These are phyloP conservation scores for Purpureocillium lavendulum DNA, from an alignment of 2,329 filamentous ascomycete species.

Conservation along the genomic window DNA sequence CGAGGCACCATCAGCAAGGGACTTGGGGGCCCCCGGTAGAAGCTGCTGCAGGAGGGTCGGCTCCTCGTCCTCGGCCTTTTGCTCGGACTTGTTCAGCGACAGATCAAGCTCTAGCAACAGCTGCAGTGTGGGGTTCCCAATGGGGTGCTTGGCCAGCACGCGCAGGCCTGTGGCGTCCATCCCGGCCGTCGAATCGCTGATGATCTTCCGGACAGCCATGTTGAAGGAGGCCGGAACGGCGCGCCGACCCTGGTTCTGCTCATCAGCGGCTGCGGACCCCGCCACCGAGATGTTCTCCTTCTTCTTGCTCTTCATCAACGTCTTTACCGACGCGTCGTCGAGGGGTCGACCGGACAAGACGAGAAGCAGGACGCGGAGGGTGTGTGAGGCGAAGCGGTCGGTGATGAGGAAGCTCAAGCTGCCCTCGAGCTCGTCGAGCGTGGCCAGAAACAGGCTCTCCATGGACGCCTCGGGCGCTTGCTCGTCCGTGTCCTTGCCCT, in stretches of 20 bases:
- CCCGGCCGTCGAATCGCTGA: constrained; percentile 63
- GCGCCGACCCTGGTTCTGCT: constrained; percentile 33
- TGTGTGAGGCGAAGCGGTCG: constrained; percentile 84
- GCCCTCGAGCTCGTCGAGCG: constrained; percentile 80
- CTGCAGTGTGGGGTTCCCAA: constrained; percentile 90
- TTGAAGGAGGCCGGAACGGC: constrained; percentile 73
- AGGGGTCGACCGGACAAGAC: constrained; percentile 79
- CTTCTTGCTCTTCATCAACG: constrained; percentile 81
- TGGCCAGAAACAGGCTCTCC: constrained; percentile 77
- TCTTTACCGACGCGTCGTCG: constrained; percentile 58
- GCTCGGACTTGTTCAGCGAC: constrained; percentile 47
- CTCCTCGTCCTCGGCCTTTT: constrained; percentile 22
- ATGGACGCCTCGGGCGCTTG: constrained; percentile 53
- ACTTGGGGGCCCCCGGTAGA: constrained; percentile 64
- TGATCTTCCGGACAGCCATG: constrained; percentile 71
- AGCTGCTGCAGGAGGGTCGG: constrained; percentile 64
- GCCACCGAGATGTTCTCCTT: constrained; percentile 74
- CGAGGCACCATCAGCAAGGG: constrained; percentile 63
- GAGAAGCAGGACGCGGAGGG: constrained; percentile 75
- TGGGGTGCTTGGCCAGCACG: constrained; percentile 77
- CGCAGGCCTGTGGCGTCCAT: constrained; percentile 75
- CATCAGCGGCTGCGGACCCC: constrained; percentile 41
- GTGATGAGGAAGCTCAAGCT: constrained; percentile 78
- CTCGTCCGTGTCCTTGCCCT: constrained; percentile 33
- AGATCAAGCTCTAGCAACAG: constrained; percentile 83